Evolutionary conservation across 2,329 filamentous ascomycete species (phyloP), one percentile per base, ranked within the genome.

Genomic region (Madurella mycetomatis): DNA sequence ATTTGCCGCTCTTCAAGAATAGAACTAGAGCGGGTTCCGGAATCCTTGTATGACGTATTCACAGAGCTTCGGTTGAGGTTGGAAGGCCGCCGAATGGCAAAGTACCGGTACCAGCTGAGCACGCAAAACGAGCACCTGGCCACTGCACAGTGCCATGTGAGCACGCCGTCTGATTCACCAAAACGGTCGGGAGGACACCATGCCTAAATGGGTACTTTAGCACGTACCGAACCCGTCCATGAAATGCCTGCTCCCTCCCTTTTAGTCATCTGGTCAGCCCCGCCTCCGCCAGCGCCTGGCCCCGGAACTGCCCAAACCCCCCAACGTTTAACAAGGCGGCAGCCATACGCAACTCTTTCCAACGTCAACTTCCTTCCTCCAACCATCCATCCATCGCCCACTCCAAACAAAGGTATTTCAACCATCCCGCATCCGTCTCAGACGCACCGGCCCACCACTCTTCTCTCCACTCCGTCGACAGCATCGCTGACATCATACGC

Each of bases 231-330:
- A 25, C 25, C 25, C 3, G 25, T 25, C 25, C 25, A 25, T 25
- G 25, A 25, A 25, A 25, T 25, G 25, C 25, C 37, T 44, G 41
- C 48, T 51, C 25, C 49, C 54, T 54, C 50, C 50, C 47, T 45
- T 52, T 63, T 58, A 61, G 62, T 63, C 62, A 63, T 60, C 59
- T 50, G 57, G 56, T 53, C 60, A 62, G 59, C 61, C 62, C 60
- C 62, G 60, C 60, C 60, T 58, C 53, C 47, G 37, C 53, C 53
- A 53, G 41, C 17, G 40, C 43, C 53, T 48, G 16, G 34, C 15
- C 30, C 51, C 48, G 15, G 49, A 54, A 41, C 56, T 41, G 41
- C 58, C 39, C 47, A 51, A 51, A 41, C 49, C 49, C 53, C 45
- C 57, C 18, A 34, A 19, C 53, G 53, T 53, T 57, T 55, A 60